Evolutionary conservation across 1,284 basidiomycete species (phyloP), one percentile per base, ranked within the genome.

Genomic region (Naganishia sp.): DNA sequence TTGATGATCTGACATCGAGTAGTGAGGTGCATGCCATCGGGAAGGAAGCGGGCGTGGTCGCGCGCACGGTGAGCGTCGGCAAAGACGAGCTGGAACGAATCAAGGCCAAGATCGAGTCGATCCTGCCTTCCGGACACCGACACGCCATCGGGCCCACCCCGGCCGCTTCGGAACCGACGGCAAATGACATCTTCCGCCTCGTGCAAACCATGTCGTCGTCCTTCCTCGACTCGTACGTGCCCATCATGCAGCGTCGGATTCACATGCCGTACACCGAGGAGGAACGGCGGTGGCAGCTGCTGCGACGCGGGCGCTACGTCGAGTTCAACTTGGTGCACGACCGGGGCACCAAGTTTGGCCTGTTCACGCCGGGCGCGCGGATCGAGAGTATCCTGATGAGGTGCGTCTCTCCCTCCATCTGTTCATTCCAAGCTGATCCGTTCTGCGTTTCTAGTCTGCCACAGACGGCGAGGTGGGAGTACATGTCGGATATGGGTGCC

Each of bases 261-360:
- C 73, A 80, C 39, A 83, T 81, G 68, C 81, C 84, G 6, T 88
- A 83, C 74, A 88, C 87, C 1, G 86, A 88, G 5, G 78, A 81
- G 63, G 77, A 84, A 74, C 85, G 91, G 63, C 83, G 91, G 60
- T 97, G 94, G 94, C 94, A 97, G 80, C 85, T 94, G 64, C 73
- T 97, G 25, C 84, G 94, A 52, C 83, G 94, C 44, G 93, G 94
- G 0, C 84, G 92, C 69, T 95, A 94, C 75, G 94, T 94, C 63
- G 94, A 97, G 79, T 97, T 96, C 82, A 96, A 96, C 78, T 81
- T 97, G 67, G 87, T 96, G 6, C 88, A 90, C 74, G 94, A 96
- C 76, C 74, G 82, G 65, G 81, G 81, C 0, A 82, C 82, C 54
- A 82, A 82, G 79, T 95, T 96, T 74, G 94, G 94, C 11, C 81